Evolutionary conservation across 2,329 filamentous ascomycete genomes (phyloP).

Genomic region (Nemania bipapillata): DNA sequence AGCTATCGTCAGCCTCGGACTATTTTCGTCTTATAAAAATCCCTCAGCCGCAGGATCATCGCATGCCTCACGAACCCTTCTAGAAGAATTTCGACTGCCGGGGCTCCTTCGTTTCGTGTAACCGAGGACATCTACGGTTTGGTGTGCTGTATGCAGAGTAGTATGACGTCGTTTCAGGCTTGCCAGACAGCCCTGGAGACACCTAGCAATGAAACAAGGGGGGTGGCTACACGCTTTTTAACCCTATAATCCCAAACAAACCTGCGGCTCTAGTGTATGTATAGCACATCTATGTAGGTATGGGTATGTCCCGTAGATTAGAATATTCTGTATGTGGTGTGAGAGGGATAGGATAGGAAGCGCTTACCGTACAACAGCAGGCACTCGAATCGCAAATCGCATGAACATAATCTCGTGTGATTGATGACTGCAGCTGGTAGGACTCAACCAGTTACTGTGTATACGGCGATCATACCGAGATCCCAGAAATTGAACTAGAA

Average conservation of each 20-base stretch:
- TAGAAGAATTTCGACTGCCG: slow-evolving; percentile 35
- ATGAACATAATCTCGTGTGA: slow-evolving; percentile 33
- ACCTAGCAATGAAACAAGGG: slow-evolving; percentile 27
- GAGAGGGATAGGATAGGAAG: background rate
- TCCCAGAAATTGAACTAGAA: slow-evolving; percentile 7
- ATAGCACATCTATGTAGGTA: background rate
- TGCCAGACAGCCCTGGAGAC: slow-evolving; percentile 23
- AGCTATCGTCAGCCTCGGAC: slow-evolving; percentile 25
- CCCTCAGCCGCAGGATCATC: slow-evolving; percentile 28
- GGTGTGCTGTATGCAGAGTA: slow-evolving; percentile 22
- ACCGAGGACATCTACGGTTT: slow-evolving; percentile 26
- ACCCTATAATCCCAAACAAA: slow-evolving; percentile 9
- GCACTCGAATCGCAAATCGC: slow-evolving; percentile 29
- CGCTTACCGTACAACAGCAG: slow-evolving; percentile 1
- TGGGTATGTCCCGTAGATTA: too few species aligned
- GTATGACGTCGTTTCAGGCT: slow-evolving; percentile 38
- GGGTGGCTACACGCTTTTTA: slow-evolving; percentile 9
- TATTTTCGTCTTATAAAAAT: slow-evolving; percentile 26
- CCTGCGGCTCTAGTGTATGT: slow-evolving; percentile 5
- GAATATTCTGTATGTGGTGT: slow-evolving; percentile 5
- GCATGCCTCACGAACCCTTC: slow-evolving; percentile 23
- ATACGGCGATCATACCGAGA: slow-evolving; percentile 25
- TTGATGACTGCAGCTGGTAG: slow-evolving; percentile 37
- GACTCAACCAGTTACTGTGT: slow-evolving; percentile 22
- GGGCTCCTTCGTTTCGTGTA: slow-evolving; percentile 29